Percentiles rank a stretch among this genome's conserved stretches.
These are phyloP conservation scores for Tricholoma bakamatsutake DNA, from an alignment of 768 basidiomycete species.

Conservation along the genomic window DNA sequence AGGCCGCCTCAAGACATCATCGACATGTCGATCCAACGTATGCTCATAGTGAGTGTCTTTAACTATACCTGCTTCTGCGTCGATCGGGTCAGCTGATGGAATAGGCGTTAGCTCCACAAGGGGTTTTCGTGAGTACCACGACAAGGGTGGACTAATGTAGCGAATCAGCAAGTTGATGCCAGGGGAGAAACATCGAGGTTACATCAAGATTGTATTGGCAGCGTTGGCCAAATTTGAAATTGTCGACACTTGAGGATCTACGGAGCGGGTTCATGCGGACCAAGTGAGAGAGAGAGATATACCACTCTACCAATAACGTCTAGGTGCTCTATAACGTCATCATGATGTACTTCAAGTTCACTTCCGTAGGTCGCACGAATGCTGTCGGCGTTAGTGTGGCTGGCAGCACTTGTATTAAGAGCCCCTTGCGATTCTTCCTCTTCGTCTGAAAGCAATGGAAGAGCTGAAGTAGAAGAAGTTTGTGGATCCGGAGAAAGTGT, in stretches of 20 bases:
- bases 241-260: conserved; percentile 70
- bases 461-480: conserved; percentile 6
- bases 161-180: conserved; percentile 1
- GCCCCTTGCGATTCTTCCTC: conserved; percentile 25
- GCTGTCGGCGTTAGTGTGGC: background rate
- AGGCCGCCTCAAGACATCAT: conserved; percentile 62
- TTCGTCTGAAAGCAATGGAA: conserved; percentile 13
- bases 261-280: background rate
- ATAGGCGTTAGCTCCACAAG: conserved; percentile 48
- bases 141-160: conserved; percentile 52
- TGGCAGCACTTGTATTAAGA: conserved; percentile 2
- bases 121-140: conserved; percentile 67
- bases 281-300: background rate
- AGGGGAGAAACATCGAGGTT: background rate
- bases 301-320: conserved; percentile 64
- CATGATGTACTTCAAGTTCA: conserved; percentile 52
- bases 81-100: conserved; percentile 21
- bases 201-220: conserved; percentile 76
- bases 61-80: conserved; percentile 21
- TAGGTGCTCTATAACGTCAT: conserved; percentile 79
- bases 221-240: conserved; percentile 74
- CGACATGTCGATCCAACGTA: conserved; percentile 69
- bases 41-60: conserved; percentile 32
- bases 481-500: background rate
- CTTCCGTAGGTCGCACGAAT: conserved; percentile 8